Evolutionary conservation across 108 stramenopile genomes (phyloP), one percentile per base, ranked within the genome.

Genomic region (Cyclotella kingstonii): DNA sequence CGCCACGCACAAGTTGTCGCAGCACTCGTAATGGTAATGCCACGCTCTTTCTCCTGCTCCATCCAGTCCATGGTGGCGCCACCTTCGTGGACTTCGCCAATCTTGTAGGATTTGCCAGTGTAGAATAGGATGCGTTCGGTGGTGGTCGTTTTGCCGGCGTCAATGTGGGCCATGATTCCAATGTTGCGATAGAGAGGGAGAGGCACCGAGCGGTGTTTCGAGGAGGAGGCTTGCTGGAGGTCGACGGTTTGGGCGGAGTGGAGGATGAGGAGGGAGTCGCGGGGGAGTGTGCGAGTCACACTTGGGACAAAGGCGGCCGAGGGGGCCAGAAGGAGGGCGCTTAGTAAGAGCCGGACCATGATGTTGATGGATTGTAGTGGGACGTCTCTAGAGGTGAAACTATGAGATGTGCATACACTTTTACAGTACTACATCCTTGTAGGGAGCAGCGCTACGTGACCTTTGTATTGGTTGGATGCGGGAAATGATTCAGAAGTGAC

Each of bases 11-110:
- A 96, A 2, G 96, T 96, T 21, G 97, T 97, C 52, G 99, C 97
- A 29, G 99, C 99, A 17, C 89, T 87, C 28, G 97, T 97, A 62
- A 99, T 99, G 43, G 99, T 99, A 76, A 99, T 99, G 31, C 99
- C 99, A 36, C 99, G 86, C 79, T 99, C 98, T 60, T 97, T 93
- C 68, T 99, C 99, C 77, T 99, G 99, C 38, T 92, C 96, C 93
- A 99, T 95, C 94, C 97, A 99, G 79, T 99, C 99, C 95, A 97
- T 99, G 15, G 96, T 96, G 18, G 99, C 97, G 27, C 96, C 95
- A 22, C 99, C 99, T 54, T 96, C 96, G 76, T 99, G 98, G 55
- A 99, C 99, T 73, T 96, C 95, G 28, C 99, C 99, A 55, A 94
- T 88, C 75, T 95, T 91, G 79, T 90, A 87, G 11, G 95, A 97